A percentile compares a stretch with the other conserved stretches of the same genome.
These are phyloP conservation scores for Paramecium tetraurelia DNA, from an alignment of 73 alveolate species.

Conservation along the genomic window DNA sequence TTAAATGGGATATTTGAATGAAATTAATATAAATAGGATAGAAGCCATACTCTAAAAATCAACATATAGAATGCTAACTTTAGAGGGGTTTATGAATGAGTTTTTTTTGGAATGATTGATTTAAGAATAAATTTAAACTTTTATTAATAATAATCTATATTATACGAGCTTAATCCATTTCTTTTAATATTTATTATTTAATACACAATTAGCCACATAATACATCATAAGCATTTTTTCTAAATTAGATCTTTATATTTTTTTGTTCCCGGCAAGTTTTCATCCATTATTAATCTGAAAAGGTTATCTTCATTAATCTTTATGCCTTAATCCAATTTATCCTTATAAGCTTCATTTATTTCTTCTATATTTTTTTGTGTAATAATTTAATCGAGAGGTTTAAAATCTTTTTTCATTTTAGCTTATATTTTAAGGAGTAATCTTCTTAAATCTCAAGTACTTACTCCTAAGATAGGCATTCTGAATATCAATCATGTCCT, in stretches of 20 bases:
- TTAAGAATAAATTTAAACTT: neutral
- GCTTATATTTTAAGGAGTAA: neutral
- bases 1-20: neutral
- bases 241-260: neutral
- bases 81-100: neutral
- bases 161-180: neutral
- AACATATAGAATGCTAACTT: neutral
- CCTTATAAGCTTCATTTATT: neutral
- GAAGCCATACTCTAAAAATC: neutral
- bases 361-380: neutral
- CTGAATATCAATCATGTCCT: slow-evolving; percentile 43
- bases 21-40: neutral
- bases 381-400: neutral
- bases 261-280: neutral
- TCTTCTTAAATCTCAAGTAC: slow-evolving; percentile 19
- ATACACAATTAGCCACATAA: neutral
- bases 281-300: neutral
- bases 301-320: neutral
- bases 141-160: neutral
- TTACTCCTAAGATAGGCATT: slow-evolving; percentile 47
- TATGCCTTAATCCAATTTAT: slow-evolving; percentile 16
- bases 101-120: neutral
- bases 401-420: neutral
- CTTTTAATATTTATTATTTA: neutral
- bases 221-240: neutral